Percentiles rank a stretch among this genome's conserved stretches.
phyloP scores from a whole-genome alignment of 352 stramenopile genomes.

The Aphanomyces cochlioides region DNA sequence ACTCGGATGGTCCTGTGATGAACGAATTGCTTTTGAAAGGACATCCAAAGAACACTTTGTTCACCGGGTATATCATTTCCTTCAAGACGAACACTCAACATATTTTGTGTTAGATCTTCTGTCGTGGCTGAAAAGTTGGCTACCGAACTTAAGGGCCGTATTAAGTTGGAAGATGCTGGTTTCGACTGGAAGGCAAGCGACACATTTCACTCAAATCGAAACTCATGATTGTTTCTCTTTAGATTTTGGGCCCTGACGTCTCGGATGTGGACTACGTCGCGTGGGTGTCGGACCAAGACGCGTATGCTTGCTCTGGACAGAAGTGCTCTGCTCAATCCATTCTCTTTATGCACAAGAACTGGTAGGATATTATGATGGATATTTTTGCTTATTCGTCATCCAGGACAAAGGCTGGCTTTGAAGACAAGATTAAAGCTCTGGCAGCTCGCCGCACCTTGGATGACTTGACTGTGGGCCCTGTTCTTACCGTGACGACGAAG shows the following conservation, averaged over 20 bases:
- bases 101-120: slow-evolving; percentile 53
- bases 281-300: slow-evolving; percentile 98
- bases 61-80: slow-evolving; percentile 82
- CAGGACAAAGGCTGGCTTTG: slow-evolving; percentile 67
- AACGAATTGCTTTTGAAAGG: slow-evolving; percentile 93
- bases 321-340: slow-evolving; percentile 99
- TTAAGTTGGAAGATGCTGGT: slow-evolving; percentile 97
- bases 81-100: neutral
- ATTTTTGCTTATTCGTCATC: neutral
- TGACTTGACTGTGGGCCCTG: slow-evolving; percentile 95
- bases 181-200: slow-evolving; percentile 97
- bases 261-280: slow-evolving; percentile 96
- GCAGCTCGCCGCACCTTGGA: slow-evolving; percentile 88
- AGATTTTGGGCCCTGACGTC: slow-evolving; percentile 93
- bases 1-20: slow-evolving; percentile 92
- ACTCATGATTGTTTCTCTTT: neutral
- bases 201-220: neutral
- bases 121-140: slow-evolving; percentile 91
- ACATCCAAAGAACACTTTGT: slow-evolving; percentile 95
- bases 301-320: slow-evolving; percentile 96
- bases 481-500: slow-evolving; percentile 96
- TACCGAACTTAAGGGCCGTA: slow-evolving; percentile 85
- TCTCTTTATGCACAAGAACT: slow-evolving; percentile 98
- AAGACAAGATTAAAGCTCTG: slow-evolving; percentile 90
- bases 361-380: slow-evolving; percentile 39